Evolutionary conservation across 306 rosid genomes (phyloP), one percentile per base, ranked within the genome.

Genomic region (Medicago ruthenica): DNA sequence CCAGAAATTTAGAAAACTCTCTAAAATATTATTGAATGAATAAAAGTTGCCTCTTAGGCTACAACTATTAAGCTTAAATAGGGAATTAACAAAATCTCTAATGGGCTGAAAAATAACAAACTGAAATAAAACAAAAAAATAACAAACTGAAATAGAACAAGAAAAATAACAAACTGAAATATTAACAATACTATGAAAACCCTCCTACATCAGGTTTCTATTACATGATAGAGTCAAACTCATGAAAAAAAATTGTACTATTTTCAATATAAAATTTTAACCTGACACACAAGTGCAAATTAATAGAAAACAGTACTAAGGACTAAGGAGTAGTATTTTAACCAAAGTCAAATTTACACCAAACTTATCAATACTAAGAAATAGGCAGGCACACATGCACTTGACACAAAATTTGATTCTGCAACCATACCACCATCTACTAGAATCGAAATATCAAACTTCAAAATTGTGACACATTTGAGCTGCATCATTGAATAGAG

Each of bases 381-480:
- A 7, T 18, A 54, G 21, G 9, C 18, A 31, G 36, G 6, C 36
- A 31, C 36, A 45, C 27, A 24, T 6, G 31, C 39, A 70, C 27
- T 24, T 24, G n/a, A 24, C 22, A 57, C 54, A 67, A 67, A 57
- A 58, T 36, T 60, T 24, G 27, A 24, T 24, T 24, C 13, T 22
- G 27, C 37, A 18, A 10, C 41, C 45, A n/a, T 6, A 50, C 21
- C 21, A 50, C 2, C 27, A 24, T 24, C 27, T 24, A 24, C 27
- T 24, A 24, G 2, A 47, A 21, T 17, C 24, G 72, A 72, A 21
- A 18, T 15, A 58, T 20, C 34, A 73, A 17, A 65, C 1, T 36
- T 39, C 44, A 74, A 73, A 73, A 73, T 7, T 80, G 45, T 57
- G 50, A 57, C 22, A 57, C 22, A 66, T 36, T 70, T 41, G 47